Conservation (phyloP, 2,329 filamentous ascomycete species). For the Fusarium heterosporum region DNA sequence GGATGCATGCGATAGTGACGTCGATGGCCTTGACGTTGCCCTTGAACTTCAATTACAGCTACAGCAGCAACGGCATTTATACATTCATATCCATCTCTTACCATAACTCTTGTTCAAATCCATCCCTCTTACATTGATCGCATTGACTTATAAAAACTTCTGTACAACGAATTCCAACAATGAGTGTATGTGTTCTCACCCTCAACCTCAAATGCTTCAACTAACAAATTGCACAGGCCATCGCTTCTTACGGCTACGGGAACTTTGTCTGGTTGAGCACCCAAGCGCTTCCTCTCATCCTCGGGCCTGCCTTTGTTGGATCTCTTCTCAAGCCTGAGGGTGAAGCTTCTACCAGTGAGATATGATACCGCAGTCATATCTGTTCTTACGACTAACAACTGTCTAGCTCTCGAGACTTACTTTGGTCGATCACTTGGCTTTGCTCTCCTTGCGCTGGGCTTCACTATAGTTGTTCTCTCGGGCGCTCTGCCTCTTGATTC, state of each 20-base stretch:
- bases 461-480: slow-evolving; percentile 75
- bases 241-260: slow-evolving; percentile 63
- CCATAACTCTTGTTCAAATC: background rate
- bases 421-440: slow-evolving; percentile 78
- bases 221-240: slow-evolving; percentile 55
- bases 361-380: background rate
- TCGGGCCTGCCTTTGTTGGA: slow-evolving; percentile 61
- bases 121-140: background rate
- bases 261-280: slow-evolving; percentile 64
- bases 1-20: slow-evolving; percentile 19
- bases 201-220: background rate
- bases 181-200: slow-evolving; percentile 34
- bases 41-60: background rate
- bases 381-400: background rate
- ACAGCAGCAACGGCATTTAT: background rate
- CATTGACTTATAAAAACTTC: background rate
- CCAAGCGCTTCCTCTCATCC: slow-evolving; percentile 61
- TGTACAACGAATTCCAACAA: background rate
- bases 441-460: slow-evolving; percentile 71
- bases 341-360: slow-evolving; percentile 50
- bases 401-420: slow-evolving; percentile 73
- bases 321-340: slow-evolving; percentile 56
- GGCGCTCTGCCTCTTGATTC: slow-evolving; percentile 75
- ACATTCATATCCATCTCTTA: background rate
- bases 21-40: slow-evolving; percentile 7